Conservation (phyloP, 331 rosid species). For the Malus hybrid region DNA sequence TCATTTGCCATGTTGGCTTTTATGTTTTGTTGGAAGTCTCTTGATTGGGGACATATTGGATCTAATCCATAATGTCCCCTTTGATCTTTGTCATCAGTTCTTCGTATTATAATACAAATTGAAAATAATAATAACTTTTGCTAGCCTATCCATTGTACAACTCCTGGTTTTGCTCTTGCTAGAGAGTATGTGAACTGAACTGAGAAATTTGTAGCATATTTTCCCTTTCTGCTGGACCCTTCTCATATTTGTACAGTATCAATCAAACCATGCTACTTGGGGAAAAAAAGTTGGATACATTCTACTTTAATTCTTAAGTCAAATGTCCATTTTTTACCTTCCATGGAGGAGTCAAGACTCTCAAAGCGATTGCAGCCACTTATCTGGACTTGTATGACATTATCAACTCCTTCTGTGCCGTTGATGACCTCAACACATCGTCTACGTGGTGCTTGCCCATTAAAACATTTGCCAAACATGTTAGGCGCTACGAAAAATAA, state of each 20-base stretch:
- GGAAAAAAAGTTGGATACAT: not conserved
- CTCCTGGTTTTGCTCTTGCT: too few relatives aligned
- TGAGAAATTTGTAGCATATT: not conserved
- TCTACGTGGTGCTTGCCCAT: constrained; percentile 58
- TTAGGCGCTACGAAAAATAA: not conserved
- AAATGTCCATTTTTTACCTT: not conserved
- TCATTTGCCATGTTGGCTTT: too few relatives aligned
- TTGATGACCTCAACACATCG: constrained; percentile 45
- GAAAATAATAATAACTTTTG: too few relatives aligned
- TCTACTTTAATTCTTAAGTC: not conserved
- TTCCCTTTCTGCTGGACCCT: not conserved
- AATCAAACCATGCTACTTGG: not conserved
- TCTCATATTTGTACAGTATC: not conserved
- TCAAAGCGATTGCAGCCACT: constrained; percentile 42
- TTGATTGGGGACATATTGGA: too few relatives aligned
- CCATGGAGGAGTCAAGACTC: constrained; percentile 35
- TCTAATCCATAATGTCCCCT: too few relatives aligned
- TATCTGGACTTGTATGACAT: constrained; percentile 7
- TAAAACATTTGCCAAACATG: not conserved
- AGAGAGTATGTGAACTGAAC: too few relatives aligned
- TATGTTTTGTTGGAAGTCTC: too few relatives aligned
- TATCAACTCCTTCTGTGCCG: not conserved
- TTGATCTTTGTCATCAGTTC: too few relatives aligned
- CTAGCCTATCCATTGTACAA: too few relatives aligned
- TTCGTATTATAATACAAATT: too few relatives aligned